These are phyloP conservation scores for Solanum clarkiae DNA, from an alignment of 257 asterid genomes.

Conservation along the genomic window DNA sequence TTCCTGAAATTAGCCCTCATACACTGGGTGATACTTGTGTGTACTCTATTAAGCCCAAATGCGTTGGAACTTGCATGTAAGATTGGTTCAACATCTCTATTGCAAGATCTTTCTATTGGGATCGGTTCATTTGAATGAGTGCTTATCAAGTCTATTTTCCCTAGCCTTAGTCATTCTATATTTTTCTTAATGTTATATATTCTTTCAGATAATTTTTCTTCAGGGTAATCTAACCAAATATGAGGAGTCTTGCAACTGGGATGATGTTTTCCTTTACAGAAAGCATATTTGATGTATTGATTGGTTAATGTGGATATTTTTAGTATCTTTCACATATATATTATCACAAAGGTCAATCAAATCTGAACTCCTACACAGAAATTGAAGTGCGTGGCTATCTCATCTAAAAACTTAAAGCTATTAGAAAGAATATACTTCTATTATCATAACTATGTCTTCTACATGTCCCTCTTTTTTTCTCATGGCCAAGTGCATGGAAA, in stretches of 20 bases:
- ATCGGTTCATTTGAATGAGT: background rate
- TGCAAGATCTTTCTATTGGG: background rate
- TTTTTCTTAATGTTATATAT: background rate
- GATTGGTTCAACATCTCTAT: background rate
- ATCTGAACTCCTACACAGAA: background rate
- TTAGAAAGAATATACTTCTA: background rate
- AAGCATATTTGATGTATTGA: background rate
- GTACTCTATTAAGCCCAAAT: background rate
- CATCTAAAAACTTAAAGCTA: background rate
- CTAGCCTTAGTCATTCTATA: background rate
- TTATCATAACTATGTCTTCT: background rate
- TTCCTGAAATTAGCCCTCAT: background rate
- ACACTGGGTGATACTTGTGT: background rate
- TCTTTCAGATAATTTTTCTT: background rate
- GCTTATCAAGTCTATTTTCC: background rate
- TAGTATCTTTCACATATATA: background rate
- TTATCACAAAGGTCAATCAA: background rate
- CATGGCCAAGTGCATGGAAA: background rate
- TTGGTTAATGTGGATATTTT: background rate
- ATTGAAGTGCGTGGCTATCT: background rate
- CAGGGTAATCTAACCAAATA: background rate
- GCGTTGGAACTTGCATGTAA: background rate
- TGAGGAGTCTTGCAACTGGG: background rate
- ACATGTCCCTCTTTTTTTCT: background rate
- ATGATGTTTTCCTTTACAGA: background rate